Base-by-base conservation (phyloP, 2,329 filamentous ascomycete genomes). In the Hypomyces perniciosus region DNA sequence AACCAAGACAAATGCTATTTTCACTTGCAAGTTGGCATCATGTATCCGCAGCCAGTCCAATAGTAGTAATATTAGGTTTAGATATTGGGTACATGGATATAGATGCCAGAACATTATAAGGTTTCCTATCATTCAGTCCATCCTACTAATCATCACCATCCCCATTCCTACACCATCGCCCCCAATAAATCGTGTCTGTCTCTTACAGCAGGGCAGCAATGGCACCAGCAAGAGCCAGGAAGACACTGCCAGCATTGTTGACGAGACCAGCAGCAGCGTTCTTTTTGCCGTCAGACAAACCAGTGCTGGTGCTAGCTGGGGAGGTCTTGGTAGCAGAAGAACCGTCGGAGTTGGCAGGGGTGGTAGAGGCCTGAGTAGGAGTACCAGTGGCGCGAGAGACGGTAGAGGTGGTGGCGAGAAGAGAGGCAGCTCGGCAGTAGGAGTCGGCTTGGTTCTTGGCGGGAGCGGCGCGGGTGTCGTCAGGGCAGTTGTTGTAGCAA, bases 401-500 rank as follows among this genome's bases (percentile, higher is more conserved):
- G 46, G 56, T 56, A 52, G 63, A 61, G 38, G 62, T 62, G 41
- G 70, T 68, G 46, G 69, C 66, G 64, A 68, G 72, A 60, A 72
- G 66, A 52, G 66, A 71, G 53, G 72, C 74, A 57, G 74, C 69
- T 51, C 64, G 61, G 69, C 76, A 79, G 68, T 65, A 72, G 59
- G 70, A 66, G 53, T 62, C 61, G 55, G 73, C 68, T 61, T 73
- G 68, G 57, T 65, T 61, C 45, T 65, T 55, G 57, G 66, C 67
- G 20, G 61, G 48, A 47, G 57, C 48, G 54, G 60, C 65, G 42
- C 71, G 68, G 46, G 61, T 2, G 63, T 79, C 76, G 59, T 73
- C 67, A 61, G 77, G 77, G 69, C 77, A 79, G 72, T 79, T 79
- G 70, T 77, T 76, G 68, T 71, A 79, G 74, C 76, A 79, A 54